Conservation (phyloP, 2,329 filamentous ascomycete genomes). For the Epichloe coenophiala region DNA sequence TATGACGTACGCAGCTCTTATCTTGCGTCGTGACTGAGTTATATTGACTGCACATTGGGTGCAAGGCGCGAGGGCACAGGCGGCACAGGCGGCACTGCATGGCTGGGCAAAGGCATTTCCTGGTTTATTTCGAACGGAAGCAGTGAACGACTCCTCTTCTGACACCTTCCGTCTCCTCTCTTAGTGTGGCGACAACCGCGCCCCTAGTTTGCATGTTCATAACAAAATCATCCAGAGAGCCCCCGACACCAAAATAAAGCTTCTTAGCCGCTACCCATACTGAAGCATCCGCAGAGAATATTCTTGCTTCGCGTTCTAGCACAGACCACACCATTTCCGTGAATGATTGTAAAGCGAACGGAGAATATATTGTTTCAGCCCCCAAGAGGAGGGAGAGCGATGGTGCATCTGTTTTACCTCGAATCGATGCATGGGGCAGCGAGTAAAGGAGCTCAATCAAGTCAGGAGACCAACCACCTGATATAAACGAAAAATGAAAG, state of each 20-base stretch:
- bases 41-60: too few relatives aligned
- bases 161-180: slow-evolving; percentile 48
- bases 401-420: not conserved
- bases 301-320: slow-evolving; percentile 31
- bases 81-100: not conserved
- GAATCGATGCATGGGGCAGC: slow-evolving; percentile 4
- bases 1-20: not conserved
- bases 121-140: not conserved
- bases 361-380: slow-evolving; percentile 75
- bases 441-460: slow-evolving; percentile 47
- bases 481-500: slow-evolving; percentile 53
- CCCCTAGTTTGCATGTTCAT: slow-evolving; percentile 35
- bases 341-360: slow-evolving; percentile 55
- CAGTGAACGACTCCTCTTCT: slow-evolving; percentile 43
- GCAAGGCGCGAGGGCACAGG: not conserved
- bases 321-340: slow-evolving; percentile 50
- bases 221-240: slow-evolving; percentile 65
- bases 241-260: slow-evolving; percentile 75
- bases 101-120: not conserved
- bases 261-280: slow-evolving; percentile 64
- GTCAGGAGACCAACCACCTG: slow-evolving; percentile 58
- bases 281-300: slow-evolving; percentile 30
- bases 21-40: too few relatives aligned
- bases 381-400: slow-evolving; percentile 45
- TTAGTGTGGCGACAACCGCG: slow-evolving; percentile 33